These are phyloP conservation scores for Tulasnella sp. DNA, from an alignment of 768 basidiomycete genomes.

Conservation along the genomic window DNA sequence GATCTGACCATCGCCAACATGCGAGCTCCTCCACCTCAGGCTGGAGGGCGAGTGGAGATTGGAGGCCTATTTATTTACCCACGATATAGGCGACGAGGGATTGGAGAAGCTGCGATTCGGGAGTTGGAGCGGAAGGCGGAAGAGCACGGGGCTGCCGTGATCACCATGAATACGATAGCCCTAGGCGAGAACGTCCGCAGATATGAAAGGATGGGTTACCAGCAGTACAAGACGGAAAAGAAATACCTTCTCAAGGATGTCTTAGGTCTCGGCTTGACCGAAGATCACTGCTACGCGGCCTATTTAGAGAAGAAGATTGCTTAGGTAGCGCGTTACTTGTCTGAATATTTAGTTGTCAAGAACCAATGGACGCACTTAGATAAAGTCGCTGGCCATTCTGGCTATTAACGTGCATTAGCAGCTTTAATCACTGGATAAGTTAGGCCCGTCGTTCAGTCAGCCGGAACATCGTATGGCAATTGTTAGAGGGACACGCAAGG, in stretches of 20 bases:
- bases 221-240: neutral
- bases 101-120: neutral
- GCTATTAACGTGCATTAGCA: too few relatives aligned
- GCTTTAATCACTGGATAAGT: conserved; percentile 29
- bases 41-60: neutral
- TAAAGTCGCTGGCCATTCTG: too few relatives aligned
- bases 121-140: neutral
- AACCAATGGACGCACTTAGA: too few relatives aligned
- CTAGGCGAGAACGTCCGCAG: neutral
- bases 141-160: neutral
- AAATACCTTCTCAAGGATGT: neutral
- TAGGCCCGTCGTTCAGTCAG: conserved; percentile 76
- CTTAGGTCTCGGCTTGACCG: neutral
- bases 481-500: conserved; percentile 64
- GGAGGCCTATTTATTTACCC: neutral
- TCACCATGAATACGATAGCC: neutral
- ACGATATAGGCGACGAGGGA: neutral
- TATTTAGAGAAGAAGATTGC: neutral
- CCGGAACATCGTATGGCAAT: conserved; percentile 45
- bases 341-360: too few relatives aligned
- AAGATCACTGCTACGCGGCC: neutral
- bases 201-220: neutral
- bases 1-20: neutral
- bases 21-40: neutral
- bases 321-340: neutral